Evolutionary conservation across 192 early-diverging fungal species (phyloP).

Genomic region (Backusella luteola): DNA sequence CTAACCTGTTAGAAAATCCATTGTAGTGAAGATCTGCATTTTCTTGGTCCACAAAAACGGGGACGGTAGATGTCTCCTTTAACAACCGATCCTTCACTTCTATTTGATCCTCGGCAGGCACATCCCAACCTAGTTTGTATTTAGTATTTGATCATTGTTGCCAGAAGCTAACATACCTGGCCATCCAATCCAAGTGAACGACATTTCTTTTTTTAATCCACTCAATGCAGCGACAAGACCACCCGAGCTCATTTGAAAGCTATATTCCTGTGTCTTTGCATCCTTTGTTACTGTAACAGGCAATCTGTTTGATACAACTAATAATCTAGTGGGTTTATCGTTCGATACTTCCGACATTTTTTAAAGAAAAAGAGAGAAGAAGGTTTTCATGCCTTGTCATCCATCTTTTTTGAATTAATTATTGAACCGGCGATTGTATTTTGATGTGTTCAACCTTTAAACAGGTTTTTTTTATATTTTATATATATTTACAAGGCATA

Average conservation of each 20-base stretch:
- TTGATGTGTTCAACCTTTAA: not conserved
- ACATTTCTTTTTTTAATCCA: conserved; percentile 92
- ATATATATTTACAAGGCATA: too few species aligned
- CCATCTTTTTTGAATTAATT: not conserved
- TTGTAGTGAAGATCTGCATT: conserved; percentile 96
- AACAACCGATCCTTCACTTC: conserved; percentile 67
- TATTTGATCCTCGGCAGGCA: conserved; percentile 73
- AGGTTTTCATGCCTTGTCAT: not conserved
- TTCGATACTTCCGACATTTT: not conserved
- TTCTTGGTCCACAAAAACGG: conserved; percentile 93
- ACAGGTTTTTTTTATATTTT: too few species aligned
- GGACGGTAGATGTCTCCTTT: conserved; percentile 82
- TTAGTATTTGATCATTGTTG: too few species aligned
- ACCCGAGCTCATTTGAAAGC: conserved; percentile 86
- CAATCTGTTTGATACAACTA: conserved; percentile 95
- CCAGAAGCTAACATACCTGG: conserved; percentile 57
- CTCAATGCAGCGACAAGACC: conserved; percentile 94
- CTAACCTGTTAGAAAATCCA: conserved; percentile 89
- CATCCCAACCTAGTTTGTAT: conserved; percentile 62
- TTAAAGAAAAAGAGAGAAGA: not conserved
- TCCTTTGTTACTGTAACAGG: conserved; percentile 86
- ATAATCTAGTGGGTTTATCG: conserved; percentile 50
- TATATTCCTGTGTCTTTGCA: conserved; percentile 44
- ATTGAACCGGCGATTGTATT: not conserved
- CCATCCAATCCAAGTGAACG: conserved; percentile 99